Conservation (phyloP, 106 monocot species). For the Dioscorea dumetorum region DNA sequence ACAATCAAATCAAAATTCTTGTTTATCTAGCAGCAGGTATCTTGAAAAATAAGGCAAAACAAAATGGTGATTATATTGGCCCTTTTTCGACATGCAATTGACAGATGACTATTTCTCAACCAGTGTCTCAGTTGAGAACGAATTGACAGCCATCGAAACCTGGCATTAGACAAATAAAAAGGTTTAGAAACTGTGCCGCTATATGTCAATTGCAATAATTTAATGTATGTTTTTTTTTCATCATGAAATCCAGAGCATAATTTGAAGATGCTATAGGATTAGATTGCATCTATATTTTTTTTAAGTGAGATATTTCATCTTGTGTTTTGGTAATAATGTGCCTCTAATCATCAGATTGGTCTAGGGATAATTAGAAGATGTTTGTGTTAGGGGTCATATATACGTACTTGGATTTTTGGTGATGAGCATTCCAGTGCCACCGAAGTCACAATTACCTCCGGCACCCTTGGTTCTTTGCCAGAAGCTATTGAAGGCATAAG, state of each 20-base stretch:
- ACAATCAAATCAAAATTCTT: not conserved
- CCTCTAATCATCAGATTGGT: no score
- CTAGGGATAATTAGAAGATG: no score
- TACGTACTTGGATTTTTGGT: conserved; percentile 59
- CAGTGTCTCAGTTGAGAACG: not conserved
- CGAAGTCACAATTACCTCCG: conserved; percentile 68
- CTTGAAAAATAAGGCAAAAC: not conserved
- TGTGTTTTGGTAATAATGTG: no score
- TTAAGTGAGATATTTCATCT: no score
- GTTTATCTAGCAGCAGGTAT: not conserved
- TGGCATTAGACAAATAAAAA: not conserved
- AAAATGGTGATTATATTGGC: not conserved
- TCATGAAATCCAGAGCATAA: no score
- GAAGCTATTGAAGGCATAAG: conserved; percentile 75
- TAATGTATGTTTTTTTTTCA: no score
- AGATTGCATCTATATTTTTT: not conserved
- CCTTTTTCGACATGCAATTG: not conserved
- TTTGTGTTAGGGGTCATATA: no score
- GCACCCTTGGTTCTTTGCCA: conserved; percentile 52
- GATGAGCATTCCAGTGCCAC: conserved; percentile 57
- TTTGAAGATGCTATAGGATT: no score
- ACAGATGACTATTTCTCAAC: not conserved
- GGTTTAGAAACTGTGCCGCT: no score
- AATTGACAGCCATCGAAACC: conserved; percentile 11
- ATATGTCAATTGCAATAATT: no score